These are phyloP conservation scores for Schoenoplectus tabernaemontani DNA, from an alignment of 202 grass and related monocot species.

Conservation along the genomic window DNA sequence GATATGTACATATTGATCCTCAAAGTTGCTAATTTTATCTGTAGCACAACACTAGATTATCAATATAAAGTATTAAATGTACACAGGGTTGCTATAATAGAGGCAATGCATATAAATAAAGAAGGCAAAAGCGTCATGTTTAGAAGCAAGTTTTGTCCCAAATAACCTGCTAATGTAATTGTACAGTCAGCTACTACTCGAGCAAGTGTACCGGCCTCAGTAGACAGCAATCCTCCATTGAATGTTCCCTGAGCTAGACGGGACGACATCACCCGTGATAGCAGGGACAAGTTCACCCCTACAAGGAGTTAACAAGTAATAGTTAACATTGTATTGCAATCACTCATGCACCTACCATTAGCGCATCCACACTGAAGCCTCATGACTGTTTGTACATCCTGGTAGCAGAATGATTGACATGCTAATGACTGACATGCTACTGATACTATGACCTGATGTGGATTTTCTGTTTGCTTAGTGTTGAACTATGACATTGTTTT, in stretches of 20 bases:
- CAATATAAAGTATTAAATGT: slow-evolving; percentile 70
- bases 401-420: neutral
- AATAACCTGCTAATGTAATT: slow-evolving; percentile 66
- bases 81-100: slow-evolving; percentile 45
- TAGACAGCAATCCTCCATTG: slow-evolving; percentile 77
- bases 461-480: neutral
- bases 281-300: slow-evolving; percentile 82
- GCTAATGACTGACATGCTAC: neutral
- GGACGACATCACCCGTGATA: slow-evolving; percentile 89
- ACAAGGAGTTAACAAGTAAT: slow-evolving; percentile 22
- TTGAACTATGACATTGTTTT: neutral
- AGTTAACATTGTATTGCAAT: too few species aligned
- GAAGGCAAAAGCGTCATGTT: slow-evolving; percentile 68
- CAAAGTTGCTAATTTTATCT: slow-evolving; percentile 4
- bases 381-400: neutral
- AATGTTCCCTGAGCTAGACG: slow-evolving; percentile 69
- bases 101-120: slow-evolving; percentile 58
- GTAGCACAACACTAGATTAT: slow-evolving; percentile 13
- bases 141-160: slow-evolving; percentile 52
- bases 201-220: slow-evolving; percentile 72
- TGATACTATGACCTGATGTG: neutral
- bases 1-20: neutral
- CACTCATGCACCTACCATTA: too few species aligned
- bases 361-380: too few species aligned
- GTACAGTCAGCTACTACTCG: slow-evolving; percentile 67